Conservation (phyloP, 768 basidiomycete species). For the Tricholoma hemisulphureum region DNA sequence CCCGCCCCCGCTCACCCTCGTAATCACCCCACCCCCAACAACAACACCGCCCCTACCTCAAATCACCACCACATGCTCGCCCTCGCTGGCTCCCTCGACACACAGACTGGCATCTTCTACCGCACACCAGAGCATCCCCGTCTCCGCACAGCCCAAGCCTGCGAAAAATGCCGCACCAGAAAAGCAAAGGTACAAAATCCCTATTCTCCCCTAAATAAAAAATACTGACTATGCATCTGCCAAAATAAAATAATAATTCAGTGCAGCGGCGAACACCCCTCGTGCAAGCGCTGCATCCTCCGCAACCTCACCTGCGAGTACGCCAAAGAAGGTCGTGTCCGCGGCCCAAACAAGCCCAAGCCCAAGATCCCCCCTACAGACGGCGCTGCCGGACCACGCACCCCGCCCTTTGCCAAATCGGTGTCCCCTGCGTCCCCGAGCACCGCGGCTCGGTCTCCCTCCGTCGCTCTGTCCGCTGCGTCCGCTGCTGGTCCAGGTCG, state of each 20-base stretch:
- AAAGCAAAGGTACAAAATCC: conserved; percentile 64
- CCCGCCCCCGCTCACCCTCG: background rate
- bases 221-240: too few relatives aligned
- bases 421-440: background rate
- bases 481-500: too few relatives aligned
- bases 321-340: conserved; percentile 60
- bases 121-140: conserved; percentile 62
- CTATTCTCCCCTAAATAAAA: background rate
- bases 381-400: too few relatives aligned
- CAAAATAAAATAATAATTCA: too few relatives aligned
- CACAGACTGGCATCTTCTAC: conserved; percentile 64
- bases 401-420: background rate
- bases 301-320: conserved; percentile 66
- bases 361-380: conserved; percentile 13
- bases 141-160: conserved; percentile 69
- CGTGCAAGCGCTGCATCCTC: conserved; percentile 61
- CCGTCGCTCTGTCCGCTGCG: too few relatives aligned
- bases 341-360: conserved; percentile 62
- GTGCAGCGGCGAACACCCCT: conserved; percentile 72
- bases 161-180: conserved; percentile 68
- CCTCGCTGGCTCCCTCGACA: conserved; percentile 62
- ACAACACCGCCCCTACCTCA: background rate
- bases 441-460: too few relatives aligned
- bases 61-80: conserved; percentile 11
- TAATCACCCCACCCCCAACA: background rate